Conservation (phyloP, 441 rosid species). For the Kokia cookei region DNA sequence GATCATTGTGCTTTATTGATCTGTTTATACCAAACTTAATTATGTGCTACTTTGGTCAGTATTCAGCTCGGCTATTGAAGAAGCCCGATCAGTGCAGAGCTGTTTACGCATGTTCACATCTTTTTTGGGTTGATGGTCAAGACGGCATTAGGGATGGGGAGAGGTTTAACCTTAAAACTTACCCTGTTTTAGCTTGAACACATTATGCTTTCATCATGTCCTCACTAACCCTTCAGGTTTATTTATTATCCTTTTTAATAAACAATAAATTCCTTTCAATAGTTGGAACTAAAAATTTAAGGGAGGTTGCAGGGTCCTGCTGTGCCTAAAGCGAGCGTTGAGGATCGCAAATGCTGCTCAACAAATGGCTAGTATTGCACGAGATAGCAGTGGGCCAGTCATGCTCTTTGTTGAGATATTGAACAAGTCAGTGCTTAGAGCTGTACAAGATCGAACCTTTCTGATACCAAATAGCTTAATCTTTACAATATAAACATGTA, state of each 20-base stretch:
- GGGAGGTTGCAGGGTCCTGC: constrained; percentile 43
- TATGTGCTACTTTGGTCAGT: constrained; percentile 33
- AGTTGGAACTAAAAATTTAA: background rate
- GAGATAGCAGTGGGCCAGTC: constrained; percentile 69
- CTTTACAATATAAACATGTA: background rate
- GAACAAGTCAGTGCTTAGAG: constrained; percentile 43
- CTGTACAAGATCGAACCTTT: background rate
- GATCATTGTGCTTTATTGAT: constrained; percentile 1
- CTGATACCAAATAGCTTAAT: background rate
- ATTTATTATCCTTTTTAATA: background rate
- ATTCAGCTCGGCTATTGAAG: constrained; percentile 72
- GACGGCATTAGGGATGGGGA: constrained; percentile 64
- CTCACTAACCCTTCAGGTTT: background rate
- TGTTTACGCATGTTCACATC: constrained; percentile 71
- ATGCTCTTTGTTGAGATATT: constrained; percentile 64
- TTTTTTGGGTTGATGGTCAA: constrained; percentile 69
- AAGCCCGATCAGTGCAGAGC: constrained; percentile 86
- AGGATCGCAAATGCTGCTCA: constrained; percentile 80
- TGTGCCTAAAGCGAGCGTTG: constrained; percentile 66
- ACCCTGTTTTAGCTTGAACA: background rate
- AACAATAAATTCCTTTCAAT: background rate
- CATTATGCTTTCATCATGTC: background rate
- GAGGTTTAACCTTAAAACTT: constrained; percentile 32
- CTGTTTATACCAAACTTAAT: constrained; percentile 1
- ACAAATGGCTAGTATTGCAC: constrained; percentile 57